These are phyloP conservation scores for Helicostylum pulchrum DNA, from an alignment of 192 early-diverging fungal species.

Conservation along the genomic window DNA sequence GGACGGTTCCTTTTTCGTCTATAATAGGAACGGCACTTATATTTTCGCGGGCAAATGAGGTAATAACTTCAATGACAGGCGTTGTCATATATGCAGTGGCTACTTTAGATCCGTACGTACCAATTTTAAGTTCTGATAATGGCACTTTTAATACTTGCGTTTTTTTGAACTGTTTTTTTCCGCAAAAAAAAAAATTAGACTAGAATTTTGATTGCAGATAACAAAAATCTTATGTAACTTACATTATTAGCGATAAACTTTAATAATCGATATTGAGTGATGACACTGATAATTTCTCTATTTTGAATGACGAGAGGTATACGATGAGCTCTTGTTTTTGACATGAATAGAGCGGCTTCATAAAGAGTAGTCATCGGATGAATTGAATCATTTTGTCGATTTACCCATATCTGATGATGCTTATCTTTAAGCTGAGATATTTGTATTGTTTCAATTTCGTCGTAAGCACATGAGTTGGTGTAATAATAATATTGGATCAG, in stretches of 20 bases:
- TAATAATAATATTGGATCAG: constrained; percentile 86
- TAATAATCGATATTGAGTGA: constrained; percentile 55
- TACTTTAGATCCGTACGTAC: constrained; percentile 72
- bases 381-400: constrained; percentile 63
- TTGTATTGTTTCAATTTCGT: constrained; percentile 79
- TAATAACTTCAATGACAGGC: constrained; percentile 82
- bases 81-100: constrained; percentile 76
- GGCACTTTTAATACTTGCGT: constrained; percentile 26
- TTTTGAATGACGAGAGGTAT: constrained; percentile 76
- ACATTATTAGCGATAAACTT: constrained; percentile 38
- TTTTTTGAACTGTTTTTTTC: constrained; percentile 21
- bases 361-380: constrained; percentile 86
- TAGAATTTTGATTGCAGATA: too few species aligned
- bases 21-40: constrained; percentile 92
- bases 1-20: constrained; percentile 75
- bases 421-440: constrained; percentile 65
- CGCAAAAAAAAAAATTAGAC: not conserved
- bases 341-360: constrained; percentile 74
- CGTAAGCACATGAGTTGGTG: constrained; percentile 7
- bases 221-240: not conserved
- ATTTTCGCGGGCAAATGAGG: constrained; percentile 82
- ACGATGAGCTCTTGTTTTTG: constrained; percentile 80
- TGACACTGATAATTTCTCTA: constrained; percentile 83
- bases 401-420: constrained; percentile 46
- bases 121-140: constrained; percentile 55